Base-by-base conservation (phyloP, 768 basidiomycete species). In the Pisolithus microcarpus region DNA sequence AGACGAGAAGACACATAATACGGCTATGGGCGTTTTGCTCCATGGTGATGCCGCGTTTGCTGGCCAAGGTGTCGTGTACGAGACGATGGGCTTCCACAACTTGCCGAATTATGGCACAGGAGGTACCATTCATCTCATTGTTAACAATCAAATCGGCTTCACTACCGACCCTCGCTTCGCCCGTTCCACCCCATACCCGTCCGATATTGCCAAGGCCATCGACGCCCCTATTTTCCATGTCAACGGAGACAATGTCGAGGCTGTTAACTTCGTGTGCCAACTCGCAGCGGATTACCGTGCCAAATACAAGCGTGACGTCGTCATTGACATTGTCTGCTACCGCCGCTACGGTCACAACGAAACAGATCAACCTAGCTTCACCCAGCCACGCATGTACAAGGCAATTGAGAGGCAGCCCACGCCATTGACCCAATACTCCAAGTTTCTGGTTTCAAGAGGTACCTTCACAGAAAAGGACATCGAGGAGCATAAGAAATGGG, bases 291-390 rank as follows among this genome's bases (percentile, higher is more conserved):
- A 99, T 68, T 99, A 91, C 72, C 85, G 95, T 46, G 93, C 95
- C 58, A 95, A 92, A 72, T 99, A 85, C 79, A 96, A 95, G 79
- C 94, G 90, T 75, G 96, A 99, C 66, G 95, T 99, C 56, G 95
- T 99, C 61, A 73, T 99, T 54, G 95, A 99, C 69, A 91, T 99
- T 51, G 94, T 99, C 51, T 99, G 96, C 73, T 99, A 97, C 75
- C 89, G 96, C 56, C 91, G 93, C 49, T 84, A 98, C 65, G 96
- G 96, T n/a, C 96, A 99, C 73, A 99, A 99, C 69, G 96, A 99
- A 71, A 97, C 93, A 9, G 96, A 99, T 65, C 96, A 99, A 68
- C 96, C 96, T 23, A 87, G 82, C 68, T 99, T 99, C 75, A 98
- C 96, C 9, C 96, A 99, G 68, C 96, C 96, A 7, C 80, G 90